A percentile compares a stretch with the other conserved stretches of the same genome.
These are phyloP conservation scores for Guyanaporus albipodus DNA, from an alignment of 768 basidiomycete species.

Conservation along the genomic window DNA sequence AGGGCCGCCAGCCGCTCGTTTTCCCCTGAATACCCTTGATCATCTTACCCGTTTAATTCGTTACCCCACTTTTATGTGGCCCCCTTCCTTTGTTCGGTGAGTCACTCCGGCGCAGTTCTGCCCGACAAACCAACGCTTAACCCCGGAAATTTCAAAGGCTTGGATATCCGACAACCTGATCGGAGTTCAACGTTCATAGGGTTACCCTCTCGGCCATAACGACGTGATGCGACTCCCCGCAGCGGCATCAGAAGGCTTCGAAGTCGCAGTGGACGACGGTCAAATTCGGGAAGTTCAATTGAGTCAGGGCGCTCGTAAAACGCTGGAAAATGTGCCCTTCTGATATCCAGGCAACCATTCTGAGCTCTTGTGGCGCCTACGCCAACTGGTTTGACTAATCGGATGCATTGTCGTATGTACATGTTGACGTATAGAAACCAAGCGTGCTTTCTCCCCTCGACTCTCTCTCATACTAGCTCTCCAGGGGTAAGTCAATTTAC, in stretches of 20 bases:
- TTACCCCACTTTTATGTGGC: too few relatives aligned
- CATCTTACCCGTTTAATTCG: too few relatives aligned
- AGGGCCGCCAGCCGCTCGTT: too few relatives aligned
- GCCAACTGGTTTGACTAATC: slow-evolving; percentile 94
- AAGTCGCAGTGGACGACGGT: slow-evolving; percentile 10
- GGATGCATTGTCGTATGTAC: slow-evolving; percentile 76
- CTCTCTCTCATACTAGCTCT: background rate
- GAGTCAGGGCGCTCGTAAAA: slow-evolving; percentile 27
- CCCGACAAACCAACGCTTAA: background rate
- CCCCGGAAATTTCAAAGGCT: background rate
- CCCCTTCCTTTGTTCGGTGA: too few relatives aligned
- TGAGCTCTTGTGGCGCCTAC: too few relatives aligned
- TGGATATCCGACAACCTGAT: background rate
- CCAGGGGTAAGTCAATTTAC: background rate
- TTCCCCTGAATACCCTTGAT: too few relatives aligned
- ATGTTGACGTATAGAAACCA: slow-evolving; percentile 14
- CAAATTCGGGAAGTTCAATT: slow-evolving; percentile 7
- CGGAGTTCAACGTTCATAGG: too few relatives aligned
- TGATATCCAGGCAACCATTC: slow-evolving; percentile 86
- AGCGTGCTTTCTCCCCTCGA: background rate
- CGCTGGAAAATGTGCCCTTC: too few relatives aligned
- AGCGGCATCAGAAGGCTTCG: slow-evolving; percentile 16
- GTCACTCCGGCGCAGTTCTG: too few relatives aligned
- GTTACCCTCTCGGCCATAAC: slow-evolving; percentile 3
- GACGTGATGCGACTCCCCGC: slow-evolving; percentile 2